phyloP scores from a whole-genome alignment of 257 asterid species.

The Nicotiana tabacum region DNA sequence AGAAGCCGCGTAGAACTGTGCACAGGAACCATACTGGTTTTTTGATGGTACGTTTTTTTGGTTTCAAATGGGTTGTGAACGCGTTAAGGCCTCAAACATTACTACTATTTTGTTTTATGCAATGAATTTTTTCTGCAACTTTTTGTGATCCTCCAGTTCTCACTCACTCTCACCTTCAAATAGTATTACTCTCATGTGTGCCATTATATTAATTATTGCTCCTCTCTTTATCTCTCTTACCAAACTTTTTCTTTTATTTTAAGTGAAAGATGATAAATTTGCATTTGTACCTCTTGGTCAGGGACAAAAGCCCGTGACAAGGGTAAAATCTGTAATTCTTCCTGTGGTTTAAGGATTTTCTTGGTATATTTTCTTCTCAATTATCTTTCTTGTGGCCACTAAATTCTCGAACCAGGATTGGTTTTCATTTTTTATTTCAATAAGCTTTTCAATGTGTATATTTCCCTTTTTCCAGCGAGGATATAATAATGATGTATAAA shows the following conservation, averaged over 20 bases:
- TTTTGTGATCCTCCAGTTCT: constrained; percentile 18
- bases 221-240: neutral
- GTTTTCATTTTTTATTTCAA: neutral
- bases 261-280: constrained; percentile 7
- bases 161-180: neutral
- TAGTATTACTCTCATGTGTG: constrained; percentile 2
- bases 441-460: no score
- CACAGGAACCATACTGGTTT: neutral
- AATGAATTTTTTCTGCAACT: constrained; percentile 21
- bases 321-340: constrained; percentile 31
- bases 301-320: constrained; percentile 62
- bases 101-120: constrained; percentile 25
- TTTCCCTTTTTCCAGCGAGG: neutral
- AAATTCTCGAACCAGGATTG: neutral
- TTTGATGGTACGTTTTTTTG: constrained; percentile 14
- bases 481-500: neutral
- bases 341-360: neutral
- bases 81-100: constrained; percentile 22
- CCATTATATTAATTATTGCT: neutral
- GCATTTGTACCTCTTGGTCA: constrained; percentile 30
- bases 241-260: neutral
- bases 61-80: constrained; percentile 19
- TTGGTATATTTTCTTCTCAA: neutral
- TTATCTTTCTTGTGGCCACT: constrained; percentile 19
- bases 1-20: constrained; percentile 27